These are phyloP conservation scores for Fusarium incarnatum DNA, from an alignment of 2,329 filamentous ascomycete genomes.

Conservation along the genomic window DNA sequence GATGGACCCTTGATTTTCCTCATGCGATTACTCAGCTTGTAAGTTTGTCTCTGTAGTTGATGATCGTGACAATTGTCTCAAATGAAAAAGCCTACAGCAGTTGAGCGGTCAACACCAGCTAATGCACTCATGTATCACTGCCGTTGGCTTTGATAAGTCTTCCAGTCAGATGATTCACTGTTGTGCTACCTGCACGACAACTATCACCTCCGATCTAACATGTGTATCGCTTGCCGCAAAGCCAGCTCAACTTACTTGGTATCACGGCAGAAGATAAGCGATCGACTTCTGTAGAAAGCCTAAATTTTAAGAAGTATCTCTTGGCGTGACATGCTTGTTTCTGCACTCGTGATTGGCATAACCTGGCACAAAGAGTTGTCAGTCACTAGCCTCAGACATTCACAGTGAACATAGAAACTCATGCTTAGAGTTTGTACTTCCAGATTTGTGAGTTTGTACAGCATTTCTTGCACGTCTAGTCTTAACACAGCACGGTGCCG, in stretches of 20 bases:
- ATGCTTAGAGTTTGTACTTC: background rate
- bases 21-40: constrained; percentile 10
- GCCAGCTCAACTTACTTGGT: background rate
- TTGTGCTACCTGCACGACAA: background rate
- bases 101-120: background rate
- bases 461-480: background rate
- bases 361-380: background rate
- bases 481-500: background rate
- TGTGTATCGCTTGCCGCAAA: background rate
- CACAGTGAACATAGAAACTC: background rate
- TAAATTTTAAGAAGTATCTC: background rate
- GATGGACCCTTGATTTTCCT: background rate
- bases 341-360: background rate
- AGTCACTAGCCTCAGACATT: background rate
- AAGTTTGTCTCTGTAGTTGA: background rate
- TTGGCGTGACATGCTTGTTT: background rate
- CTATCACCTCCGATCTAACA: background rate
- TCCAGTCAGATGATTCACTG: background rate
- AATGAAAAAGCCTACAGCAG: background rate
- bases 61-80: background rate
- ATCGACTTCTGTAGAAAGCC: background rate
- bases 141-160: background rate
- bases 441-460: background rate
- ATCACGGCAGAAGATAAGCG: background rate
- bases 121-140: background rate